Percentiles rank a stretch among this genome's conserved stretches.
Conservation (phyloP, 2,329 filamentous ascomycete species). For the Neodidymelliopsis sp. region DNA sequence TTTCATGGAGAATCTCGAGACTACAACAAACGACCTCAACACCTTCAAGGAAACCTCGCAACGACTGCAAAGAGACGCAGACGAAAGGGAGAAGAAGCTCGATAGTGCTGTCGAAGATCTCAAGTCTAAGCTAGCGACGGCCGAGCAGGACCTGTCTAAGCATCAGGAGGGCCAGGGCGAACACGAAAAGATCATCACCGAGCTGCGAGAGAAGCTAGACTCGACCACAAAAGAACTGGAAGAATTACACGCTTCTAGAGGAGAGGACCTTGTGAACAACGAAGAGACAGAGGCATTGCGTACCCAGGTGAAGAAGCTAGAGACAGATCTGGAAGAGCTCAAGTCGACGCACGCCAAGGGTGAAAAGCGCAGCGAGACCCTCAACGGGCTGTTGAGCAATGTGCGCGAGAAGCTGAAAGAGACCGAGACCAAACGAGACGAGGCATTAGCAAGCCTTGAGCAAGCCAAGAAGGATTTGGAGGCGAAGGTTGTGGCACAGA, state of each 20-base stretch:
- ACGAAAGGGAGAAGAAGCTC: constrained; percentile 41
- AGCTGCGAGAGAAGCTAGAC: constrained; percentile 42
- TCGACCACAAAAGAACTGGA: constrained; percentile 58
- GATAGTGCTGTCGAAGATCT: constrained; percentile 36
- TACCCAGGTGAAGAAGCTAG: constrained; percentile 40
- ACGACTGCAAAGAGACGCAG: constrained; percentile 44
- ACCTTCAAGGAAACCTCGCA: constrained; percentile 62
- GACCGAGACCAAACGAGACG: constrained; percentile 59
- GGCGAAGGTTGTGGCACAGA: constrained; percentile 16
- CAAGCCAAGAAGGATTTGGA: constrained; percentile 41
- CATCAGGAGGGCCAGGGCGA: constrained; percentile 53
- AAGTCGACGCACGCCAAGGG: constrained; percentile 46
- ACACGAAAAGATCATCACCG: constrained; percentile 51
- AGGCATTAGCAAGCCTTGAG: constrained; percentile 54
- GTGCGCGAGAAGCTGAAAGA: constrained; percentile 62
- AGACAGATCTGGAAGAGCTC: constrained; percentile 41
- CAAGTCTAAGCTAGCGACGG: constrained; percentile 43
- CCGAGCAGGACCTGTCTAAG: constrained; percentile 56
- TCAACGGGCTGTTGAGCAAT: constrained; percentile 63
- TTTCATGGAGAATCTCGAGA: constrained; percentile 67
- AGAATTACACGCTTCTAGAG: constrained; percentile 50
- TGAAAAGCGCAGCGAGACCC: constrained; percentile 62
- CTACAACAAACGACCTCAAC: constrained; percentile 69
- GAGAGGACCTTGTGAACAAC: constrained; percentile 41
- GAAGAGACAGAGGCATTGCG: constrained; percentile 38